These are phyloP conservation scores for Coemansia reversa DNA, from an alignment of 192 early-diverging fungal genomes.

Conservation along the genomic window DNA sequence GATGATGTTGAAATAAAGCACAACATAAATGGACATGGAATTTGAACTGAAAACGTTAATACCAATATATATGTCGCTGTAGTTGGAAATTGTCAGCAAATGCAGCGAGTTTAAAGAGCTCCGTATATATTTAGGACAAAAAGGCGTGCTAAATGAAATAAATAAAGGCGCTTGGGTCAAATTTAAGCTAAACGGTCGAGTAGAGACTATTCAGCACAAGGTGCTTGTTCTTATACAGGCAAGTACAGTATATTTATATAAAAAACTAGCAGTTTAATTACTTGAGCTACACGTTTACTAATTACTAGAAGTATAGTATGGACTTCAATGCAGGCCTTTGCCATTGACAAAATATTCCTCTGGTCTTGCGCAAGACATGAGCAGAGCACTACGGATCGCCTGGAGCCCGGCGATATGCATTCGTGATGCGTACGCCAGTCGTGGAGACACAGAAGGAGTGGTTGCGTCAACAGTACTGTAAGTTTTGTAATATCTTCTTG, in stretches of 20 bases:
- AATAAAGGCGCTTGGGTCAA: slow-evolving; percentile 19
- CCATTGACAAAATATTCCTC: slow-evolving; percentile 27
- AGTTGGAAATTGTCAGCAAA: slow-evolving; percentile 25
- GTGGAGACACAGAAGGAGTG: slow-evolving; percentile 12
- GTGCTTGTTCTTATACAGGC: slow-evolving; percentile 37
- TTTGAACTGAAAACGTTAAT: neutral
- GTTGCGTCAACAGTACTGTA: slow-evolving; percentile 18
- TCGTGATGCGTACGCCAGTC: slow-evolving; percentile 21
- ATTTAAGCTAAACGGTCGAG: slow-evolving; percentile 8
- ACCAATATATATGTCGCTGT: neutral
- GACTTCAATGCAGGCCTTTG: slow-evolving; percentile 19
- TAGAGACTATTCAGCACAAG: slow-evolving; percentile 28
- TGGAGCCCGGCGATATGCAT: slow-evolving; percentile 26
- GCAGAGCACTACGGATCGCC: slow-evolving; percentile 18
- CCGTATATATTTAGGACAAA: slow-evolving; percentile 33
- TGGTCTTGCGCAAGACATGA: slow-evolving; percentile 31
- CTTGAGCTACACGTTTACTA: neutral
- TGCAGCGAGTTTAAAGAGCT: slow-evolving; percentile 28
- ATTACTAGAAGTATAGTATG: slow-evolving; percentile 19
- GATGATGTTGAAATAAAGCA: no score
- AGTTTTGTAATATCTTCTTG: slow-evolving; percentile 27
- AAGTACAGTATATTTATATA: neutral
- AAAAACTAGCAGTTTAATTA: neutral
- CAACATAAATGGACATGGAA: no score
- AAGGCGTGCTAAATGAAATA: slow-evolving; percentile 39